Evolutionary conservation across 495 filamentous ascomycete species (phyloP).

Genomic region (Aspergillus saccharolyticus): DNA sequence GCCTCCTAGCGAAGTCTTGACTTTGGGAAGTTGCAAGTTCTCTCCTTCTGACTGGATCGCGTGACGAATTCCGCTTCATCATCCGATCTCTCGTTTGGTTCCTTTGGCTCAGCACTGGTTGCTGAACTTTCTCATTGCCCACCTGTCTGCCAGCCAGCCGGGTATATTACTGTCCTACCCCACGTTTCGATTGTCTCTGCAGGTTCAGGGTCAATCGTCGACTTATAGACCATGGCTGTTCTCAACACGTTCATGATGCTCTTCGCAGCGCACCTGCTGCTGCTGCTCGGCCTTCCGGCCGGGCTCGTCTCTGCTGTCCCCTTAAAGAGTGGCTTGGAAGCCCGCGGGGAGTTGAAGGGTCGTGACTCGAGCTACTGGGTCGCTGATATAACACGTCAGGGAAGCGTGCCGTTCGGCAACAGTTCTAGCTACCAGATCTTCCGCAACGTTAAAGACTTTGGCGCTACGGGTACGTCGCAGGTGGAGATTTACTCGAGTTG

Average conservation of each 20-base stretch:
- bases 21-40: background rate
- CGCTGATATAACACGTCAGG: constrained; percentile 64
- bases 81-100: constrained; percentile 8
- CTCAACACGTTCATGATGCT: constrained; percentile 26
- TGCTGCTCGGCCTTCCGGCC: constrained; percentile 34
- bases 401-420: constrained; percentile 57
- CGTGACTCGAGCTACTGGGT: constrained; percentile 63
- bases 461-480: constrained; percentile 54
- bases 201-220: constrained; percentile 28
- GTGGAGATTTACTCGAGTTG: background rate
- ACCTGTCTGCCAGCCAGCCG: constrained; percentile 10
- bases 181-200: constrained; percentile 25
- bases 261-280: constrained; percentile 33
- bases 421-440: constrained; percentile 64
- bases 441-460: constrained; percentile 84
- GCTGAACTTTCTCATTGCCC: constrained; percentile 24
- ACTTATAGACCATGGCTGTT: constrained; percentile 26
- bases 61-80: constrained; percentile 13
- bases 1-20: background rate
- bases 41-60: constrained; percentile 15
- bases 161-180: constrained; percentile 8
- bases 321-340: constrained; percentile 19
- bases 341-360: constrained; percentile 10
- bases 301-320: constrained; percentile 42
- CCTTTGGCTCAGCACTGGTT: constrained; percentile 29